Evolutionary conservation across 129 eudicot genomes (phyloP), one percentile per base, ranked within the genome.

Genomic region (Arctium minus): DNA sequence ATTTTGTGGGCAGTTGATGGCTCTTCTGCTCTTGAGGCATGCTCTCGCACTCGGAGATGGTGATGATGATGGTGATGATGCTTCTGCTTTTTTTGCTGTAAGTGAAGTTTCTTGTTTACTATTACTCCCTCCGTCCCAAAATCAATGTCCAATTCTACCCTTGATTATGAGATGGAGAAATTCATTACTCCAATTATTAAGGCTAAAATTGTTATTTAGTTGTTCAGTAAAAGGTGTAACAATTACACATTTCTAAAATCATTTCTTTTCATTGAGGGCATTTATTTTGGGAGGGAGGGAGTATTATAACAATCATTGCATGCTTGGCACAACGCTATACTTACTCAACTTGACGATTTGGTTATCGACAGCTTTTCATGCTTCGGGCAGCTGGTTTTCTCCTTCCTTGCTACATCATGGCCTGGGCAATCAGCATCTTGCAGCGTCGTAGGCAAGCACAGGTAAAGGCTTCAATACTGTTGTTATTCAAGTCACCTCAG

Each of bases 331-430:
- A 80, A 27, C 7, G 3, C 42, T 42, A 46, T 80, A 13, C 67
- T 18, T 81, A 72, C 48, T 29, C 74, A 62, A 60, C 30, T 56
- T 77, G 76, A 68, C 29, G 46, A 74, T 33, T 79, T 75, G 70
- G 44, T 67, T 46, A 68, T 87, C 32, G 13, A 70, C 90, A 92
- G 97, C 89, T 92, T 78, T 89, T 90, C 87, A 73, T 92, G 87
- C 94, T 92, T 64, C 91, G 97, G 35, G 94, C 90, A 82, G 90
- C 92, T 73, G 93, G 97, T 67, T 90, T 92, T 81, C 97, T 92
- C 73, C 93, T 92, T 79, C 94, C 97, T 30, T 92, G 94, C 87
- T 92, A 92, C 87, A 85, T 92, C 72, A 89, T 92, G 91, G 94
- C 91, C 22, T 92, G 97, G 97, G 97, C 93, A 15, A 87, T 92